Evolutionary conservation across 768 basidiomycete genomes (phyloP), one percentile per base, ranked within the genome.

Genomic region (Lentinus tigrinus): DNA sequence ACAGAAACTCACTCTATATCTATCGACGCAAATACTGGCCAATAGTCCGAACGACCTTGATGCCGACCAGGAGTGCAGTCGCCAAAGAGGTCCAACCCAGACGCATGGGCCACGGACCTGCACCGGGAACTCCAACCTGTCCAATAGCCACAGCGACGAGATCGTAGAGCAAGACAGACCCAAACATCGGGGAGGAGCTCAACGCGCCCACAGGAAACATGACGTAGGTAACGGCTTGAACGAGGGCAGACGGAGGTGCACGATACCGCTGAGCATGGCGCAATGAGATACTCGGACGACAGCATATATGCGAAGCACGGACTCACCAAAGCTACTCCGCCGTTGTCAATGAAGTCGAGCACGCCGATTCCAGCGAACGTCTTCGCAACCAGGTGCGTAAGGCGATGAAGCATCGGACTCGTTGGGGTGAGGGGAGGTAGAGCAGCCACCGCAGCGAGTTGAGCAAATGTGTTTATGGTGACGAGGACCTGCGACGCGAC

Each of bases 361-460:
- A 78, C 62, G 10, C 71, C 73, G 27, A 79, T 67, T 0, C 77
- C 79, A 1, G 73, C 67, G 44, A 71, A 72, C 3, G 75, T 74
- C 59, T 79, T 80, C 43, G 74, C 74, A 47, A 78, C 74, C n/a
- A 76, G 58, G 58, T 77, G 76, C 14, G 76, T 77, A 24, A 74
- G 44, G 11, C 60, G 54, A 51, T 75, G 71, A 28, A 69, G 50
- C 6, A 60, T 66, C 2, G 72, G 67, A 60, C 70, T 65, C 1
- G 62, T 39, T 2, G 69, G 56, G 14, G 66, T 62, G 13, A 75
- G 67, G 9, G 67, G 59, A 4, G 75, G 72, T 10, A 74, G 60
- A 17, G 68, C 58, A 21, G 73, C 73, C 28, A 76, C 67, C 23
- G 73, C 71, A 57, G 70, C 72, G 42, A 79, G 66, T 40, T 79